These are phyloP conservation scores for Gracilaria domingensis DNA, from an alignment of 23 red algal species.

Conservation along the genomic window DNA sequence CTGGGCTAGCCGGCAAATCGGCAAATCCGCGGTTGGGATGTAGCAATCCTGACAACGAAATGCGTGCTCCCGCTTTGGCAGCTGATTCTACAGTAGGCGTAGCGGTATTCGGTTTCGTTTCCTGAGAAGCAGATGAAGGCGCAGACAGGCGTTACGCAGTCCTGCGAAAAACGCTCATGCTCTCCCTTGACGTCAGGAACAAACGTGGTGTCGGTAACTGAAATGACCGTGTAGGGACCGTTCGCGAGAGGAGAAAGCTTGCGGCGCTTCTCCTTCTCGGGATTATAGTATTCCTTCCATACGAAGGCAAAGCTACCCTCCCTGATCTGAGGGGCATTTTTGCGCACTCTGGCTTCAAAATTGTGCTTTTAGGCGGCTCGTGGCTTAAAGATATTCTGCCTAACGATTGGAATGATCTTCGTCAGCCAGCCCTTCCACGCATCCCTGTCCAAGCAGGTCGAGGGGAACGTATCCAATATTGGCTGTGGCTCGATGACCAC, in stretches of 20 bases:
- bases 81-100: no score
- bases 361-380: neutral
- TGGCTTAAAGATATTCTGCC: neutral
- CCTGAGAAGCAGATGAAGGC: no score
- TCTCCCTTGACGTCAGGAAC: slow-evolving; percentile 10
- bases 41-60: no score
- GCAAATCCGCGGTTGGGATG: no score
- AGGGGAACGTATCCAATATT: neutral
- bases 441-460: neutral
- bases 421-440: no score
- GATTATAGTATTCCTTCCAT: slow-evolving; percentile 8
- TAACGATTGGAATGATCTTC: no score
- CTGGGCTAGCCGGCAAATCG: no score
- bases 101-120: no score
- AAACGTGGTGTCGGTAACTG: neutral
- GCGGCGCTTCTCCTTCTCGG: neutral
- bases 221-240: slow-evolving; percentile 15
- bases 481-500: neutral
- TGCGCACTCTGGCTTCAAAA: slow-evolving; percentile 2
- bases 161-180: neutral
- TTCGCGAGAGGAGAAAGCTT: slow-evolving; percentile 10
- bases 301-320: neutral
- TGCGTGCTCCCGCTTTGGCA: no score
- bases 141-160: no score
- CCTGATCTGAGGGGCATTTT: neutral